Evolutionary conservation across 441 rosid genomes (phyloP), one percentile per base, ranked within the genome.

Genomic region (Pelargonium myrrhifolium): DNA sequence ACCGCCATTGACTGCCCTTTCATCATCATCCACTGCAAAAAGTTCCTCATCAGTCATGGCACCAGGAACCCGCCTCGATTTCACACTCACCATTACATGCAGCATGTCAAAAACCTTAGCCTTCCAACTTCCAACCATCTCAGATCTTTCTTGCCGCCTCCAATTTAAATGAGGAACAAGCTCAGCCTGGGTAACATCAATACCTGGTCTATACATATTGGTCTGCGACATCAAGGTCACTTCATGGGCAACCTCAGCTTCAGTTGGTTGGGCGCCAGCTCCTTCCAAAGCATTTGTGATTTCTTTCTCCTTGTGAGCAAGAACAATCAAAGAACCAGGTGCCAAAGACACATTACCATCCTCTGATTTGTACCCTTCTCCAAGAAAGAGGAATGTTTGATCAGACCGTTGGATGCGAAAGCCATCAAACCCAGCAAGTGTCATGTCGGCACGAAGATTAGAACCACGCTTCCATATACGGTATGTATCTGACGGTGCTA

Each of bases 181-280:
- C 75, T 89, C 98, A 65, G 99, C 98, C 68, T 94, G 97, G 64
- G 98, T 92, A 37, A 94, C 99, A 79, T 94, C 97, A 55, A 92
- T 92, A 31, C 99, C 98, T n/a, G 99, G 99, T 75, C 99, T 86
- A 74, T 92, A 94, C 98, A 92, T 94, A 64, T 92, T 92, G 70
- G 99, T 92, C 81, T 92, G 94, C 64, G 99, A 94, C 99, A 94
- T 92, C 76, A 87, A 74, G 62, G 92, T 82, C 69, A 94, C 99
- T 78, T 94, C 99, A 77, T 88, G 88, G 72, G 97, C 88, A 75
- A 92, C 97, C 80, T 94, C 99, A 39, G 97, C 83, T 72, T 94
- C 97, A 8, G 97, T 91, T 2, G 98, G 97, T 74, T 82, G 96
- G 8, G 91, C 82, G 63, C 99, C 98, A 45, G 99, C 98, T 64